Base-by-base conservation (phyloP, 2,329 filamentous ascomycete species). In the Colletotrichum salicis region DNA sequence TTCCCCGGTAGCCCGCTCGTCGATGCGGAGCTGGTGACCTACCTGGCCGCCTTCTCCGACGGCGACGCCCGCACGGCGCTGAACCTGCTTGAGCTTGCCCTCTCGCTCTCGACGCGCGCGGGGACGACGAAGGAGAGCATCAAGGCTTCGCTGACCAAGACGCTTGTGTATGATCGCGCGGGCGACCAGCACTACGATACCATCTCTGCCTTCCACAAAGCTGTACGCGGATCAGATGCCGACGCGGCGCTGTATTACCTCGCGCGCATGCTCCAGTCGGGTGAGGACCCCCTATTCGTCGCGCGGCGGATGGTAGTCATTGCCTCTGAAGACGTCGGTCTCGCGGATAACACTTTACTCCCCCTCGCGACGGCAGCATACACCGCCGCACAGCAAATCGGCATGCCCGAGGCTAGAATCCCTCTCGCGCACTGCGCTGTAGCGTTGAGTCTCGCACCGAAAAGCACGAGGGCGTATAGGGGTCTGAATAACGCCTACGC, bases 161-260 rank as follows among this genome's bases (percentile, higher is more conserved):
- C 96, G 0, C 86, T 98, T 1, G 95, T 98, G 15, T 98, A 98
- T 82, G 96, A 99, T 81, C 91, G 96, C 66, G 94, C 93, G 0
- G 96, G 96, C 64, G 96, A 99, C 82, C 94, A 97, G 80, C 96
- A 98, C 83, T 99, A 98, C 84, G 96, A 99, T 79, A 96, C 94
- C 64, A 98, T 99, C 78, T 97, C 94, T 1, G 96, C 96, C 35
- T 96, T 98, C 77, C 96, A 98, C 87, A 99, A 99, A 78, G 95
- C 95, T 2, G 92, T 98, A 11, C 93, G 96, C 57, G 96, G 96
- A 52, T 93, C 91, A 67, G 92, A 98, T 78, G 82, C 96, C 0
- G 93, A 98, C 80, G 96, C 96, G 0, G 89, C 96, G 0, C 87
- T 99, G 1, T 99, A 98, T 84, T 99, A 98, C 80, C 90, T 99